Evolutionary conservation across 2,329 filamentous ascomycete genomes (phyloP).

Genomic region (Trichophyton schoenleinii): DNA sequence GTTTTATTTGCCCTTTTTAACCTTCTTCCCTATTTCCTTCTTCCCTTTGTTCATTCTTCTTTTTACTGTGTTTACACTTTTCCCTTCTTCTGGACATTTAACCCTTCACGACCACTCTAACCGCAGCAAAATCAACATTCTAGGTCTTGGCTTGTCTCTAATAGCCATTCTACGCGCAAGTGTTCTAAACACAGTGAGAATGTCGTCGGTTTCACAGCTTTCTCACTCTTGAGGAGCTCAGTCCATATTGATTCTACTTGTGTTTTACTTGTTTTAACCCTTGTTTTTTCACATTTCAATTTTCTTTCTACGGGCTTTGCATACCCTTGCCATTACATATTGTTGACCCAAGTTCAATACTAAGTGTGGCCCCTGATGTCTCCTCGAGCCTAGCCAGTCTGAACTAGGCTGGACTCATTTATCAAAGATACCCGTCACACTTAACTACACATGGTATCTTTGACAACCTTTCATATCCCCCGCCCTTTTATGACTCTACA

Average conservation of each 20-base stretch:
- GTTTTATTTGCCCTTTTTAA: conserved; percentile 4
- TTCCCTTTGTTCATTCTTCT: conserved; percentile 9
- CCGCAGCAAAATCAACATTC: not conserved
- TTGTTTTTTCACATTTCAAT: not conserved
- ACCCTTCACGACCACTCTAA: not conserved
- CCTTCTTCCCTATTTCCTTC: conserved; percentile 2
- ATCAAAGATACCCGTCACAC: not conserved
- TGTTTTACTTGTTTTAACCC: not conserved
- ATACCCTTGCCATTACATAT: not conserved
- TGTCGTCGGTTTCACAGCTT: not conserved
- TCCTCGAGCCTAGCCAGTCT: not conserved
- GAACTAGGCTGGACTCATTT: not conserved
- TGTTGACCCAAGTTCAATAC: not conserved
- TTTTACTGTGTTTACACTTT: conserved; percentile 6
- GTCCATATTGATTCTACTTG: not conserved
- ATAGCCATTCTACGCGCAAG: not conserved
- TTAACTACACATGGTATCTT: not conserved
- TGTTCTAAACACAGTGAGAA: not conserved
- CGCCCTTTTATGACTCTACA: not conserved
- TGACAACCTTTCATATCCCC: conserved; percentile 3
- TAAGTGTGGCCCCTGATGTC: not conserved
- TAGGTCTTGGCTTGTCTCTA: not conserved
- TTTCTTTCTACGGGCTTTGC: not conserved
- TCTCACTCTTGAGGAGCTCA: not conserved
- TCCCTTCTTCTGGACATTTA: not conserved